Evolutionary conservation across 257 asterid genomes (phyloP), one percentile per base, ranked within the genome.

Genomic region (Haberlea rhodopensis): DNA sequence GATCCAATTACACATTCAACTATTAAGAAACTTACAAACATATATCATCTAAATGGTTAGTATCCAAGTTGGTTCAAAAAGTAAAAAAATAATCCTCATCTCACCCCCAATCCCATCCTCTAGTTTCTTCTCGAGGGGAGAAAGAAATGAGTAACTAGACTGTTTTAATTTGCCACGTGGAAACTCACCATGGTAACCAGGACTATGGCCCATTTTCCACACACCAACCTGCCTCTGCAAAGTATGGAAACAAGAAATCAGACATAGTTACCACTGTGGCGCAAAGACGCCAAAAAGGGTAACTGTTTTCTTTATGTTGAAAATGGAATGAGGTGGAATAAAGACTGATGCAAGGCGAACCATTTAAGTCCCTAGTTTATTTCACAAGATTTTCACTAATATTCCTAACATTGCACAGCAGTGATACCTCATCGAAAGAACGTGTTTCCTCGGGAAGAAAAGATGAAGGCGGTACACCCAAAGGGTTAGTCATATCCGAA

Each of bases 171-270:
- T 31, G 55, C 8, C 29, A 61, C 63, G 69, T 52, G 60, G 68
- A 46, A 21, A 83, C 96, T 86, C 78, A 94, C 97, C 95, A 65
- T 76, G 34, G 66, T 70, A 78, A 71, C 84, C 75, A 51, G 83
- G 78, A 78, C 82, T 59, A 65, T 73, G 79, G 71, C 79, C 92
- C 68, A 71, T 63, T 85, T 79, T 86, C 95, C 91, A 82, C 40
- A 72, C 75, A 70, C 87, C 87, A 58, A 78, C 72, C 72, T 79
- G 95, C 53, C 83, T 82, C 99, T 87, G 95, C 78, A 75, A 78
- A 75, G 58, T 57, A 71, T 21, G 60, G 62, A 61, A 77, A 55
- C 69, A 73, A 58, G 3, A 52, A 64, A 66, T 45, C 45, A 57
- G 22, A 40, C 37, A 25, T 49, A 22, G 67, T 69, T 68, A 79